phyloP scores from a whole-genome alignment of 192 early-diverging fungal genomes.

The Entomortierella beljakovae region DNA sequence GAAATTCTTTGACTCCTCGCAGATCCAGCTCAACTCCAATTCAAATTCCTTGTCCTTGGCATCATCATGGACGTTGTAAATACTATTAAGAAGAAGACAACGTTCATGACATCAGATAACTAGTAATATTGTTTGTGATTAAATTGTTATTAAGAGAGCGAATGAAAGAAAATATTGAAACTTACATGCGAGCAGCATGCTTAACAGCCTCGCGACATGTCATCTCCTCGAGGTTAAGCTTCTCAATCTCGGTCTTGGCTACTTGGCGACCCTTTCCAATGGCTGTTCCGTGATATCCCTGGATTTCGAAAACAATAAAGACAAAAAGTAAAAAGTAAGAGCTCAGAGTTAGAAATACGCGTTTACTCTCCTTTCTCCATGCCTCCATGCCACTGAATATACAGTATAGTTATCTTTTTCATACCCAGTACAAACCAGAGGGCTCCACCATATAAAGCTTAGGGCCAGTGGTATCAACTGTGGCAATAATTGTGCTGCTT shows the following conservation, averaged over 20 bases:
- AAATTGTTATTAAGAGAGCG: too few relatives aligned
- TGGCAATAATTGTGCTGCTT: slow-evolving; percentile 83
- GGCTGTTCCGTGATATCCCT: slow-evolving; percentile 97
- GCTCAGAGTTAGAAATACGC: neutral
- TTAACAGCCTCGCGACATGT: slow-evolving; percentile 88
- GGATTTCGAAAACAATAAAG: neutral
- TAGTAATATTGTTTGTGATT: too few relatives aligned
- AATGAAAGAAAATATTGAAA: too few relatives aligned
- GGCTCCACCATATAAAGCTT: slow-evolving; percentile 96
- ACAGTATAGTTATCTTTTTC: neutral
- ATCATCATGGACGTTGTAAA: slow-evolving; percentile 95
- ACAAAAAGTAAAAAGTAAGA: slow-evolving; percentile 9
- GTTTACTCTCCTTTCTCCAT: neutral
- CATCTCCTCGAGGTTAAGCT: slow-evolving; percentile 88
- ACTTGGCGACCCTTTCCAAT: slow-evolving; percentile 96
- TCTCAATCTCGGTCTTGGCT: slow-evolving; percentile 99
- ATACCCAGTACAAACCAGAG: slow-evolving; percentile 93
- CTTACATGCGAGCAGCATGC: slow-evolving; percentile 93
- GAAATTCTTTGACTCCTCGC: slow-evolving; percentile 78
- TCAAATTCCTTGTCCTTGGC: slow-evolving; percentile 99
- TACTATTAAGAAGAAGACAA: slow-evolving; percentile 61
- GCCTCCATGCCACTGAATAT: neutral
- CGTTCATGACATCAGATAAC: too few relatives aligned
- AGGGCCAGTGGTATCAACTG: slow-evolving; percentile 84
- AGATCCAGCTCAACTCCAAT: slow-evolving; percentile 97